A percentile compares a stretch with the other conserved stretches of the same genome.
phyloP scores from a whole-genome alignment of 768 basidiomycete species.

The Suillus weaverae region DNA sequence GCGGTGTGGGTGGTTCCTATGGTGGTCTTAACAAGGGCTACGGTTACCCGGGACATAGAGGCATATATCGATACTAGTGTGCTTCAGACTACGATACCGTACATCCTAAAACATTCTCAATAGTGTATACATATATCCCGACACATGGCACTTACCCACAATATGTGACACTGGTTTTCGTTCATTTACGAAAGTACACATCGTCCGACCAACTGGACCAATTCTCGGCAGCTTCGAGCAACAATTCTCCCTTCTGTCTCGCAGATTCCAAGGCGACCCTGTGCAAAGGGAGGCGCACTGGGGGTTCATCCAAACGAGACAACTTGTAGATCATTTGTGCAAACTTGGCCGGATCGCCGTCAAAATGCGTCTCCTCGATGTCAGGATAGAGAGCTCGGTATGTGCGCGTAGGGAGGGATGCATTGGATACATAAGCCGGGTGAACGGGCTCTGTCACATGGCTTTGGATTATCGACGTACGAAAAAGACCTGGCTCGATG shows the following conservation, averaged over 20 bases:
- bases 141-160: not conserved
- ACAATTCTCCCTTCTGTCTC: conserved; percentile 20
- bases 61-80: conserved; percentile 6
- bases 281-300: conserved; percentile 25
- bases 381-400: conserved; percentile 21
- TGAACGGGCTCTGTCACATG: conserved; percentile 14
- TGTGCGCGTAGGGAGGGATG: conserved; percentile 26
- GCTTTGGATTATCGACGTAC: conserved; percentile 19
- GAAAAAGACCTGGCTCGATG: conserved; percentile 26
- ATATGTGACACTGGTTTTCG: not conserved
- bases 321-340: conserved; percentile 20
- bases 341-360: conserved; percentile 27
- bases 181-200: conserved; percentile 18
- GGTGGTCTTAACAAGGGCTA: not conserved
- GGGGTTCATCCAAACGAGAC: conserved; percentile 16
- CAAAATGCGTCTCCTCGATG: conserved; percentile 20
- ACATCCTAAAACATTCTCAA: not conserved
- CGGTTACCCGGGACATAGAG: conserved; percentile 5
- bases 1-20: not conserved
- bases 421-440: conserved; percentile 22
- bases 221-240: conserved; percentile 23
- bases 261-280: conserved; percentile 21
- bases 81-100: not conserved
- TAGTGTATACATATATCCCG: not conserved
- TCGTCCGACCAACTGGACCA: conserved; percentile 24